Conservation (phyloP, 2,329 filamentous ascomycete genomes). For the Paecilomyces variotii region DNA sequence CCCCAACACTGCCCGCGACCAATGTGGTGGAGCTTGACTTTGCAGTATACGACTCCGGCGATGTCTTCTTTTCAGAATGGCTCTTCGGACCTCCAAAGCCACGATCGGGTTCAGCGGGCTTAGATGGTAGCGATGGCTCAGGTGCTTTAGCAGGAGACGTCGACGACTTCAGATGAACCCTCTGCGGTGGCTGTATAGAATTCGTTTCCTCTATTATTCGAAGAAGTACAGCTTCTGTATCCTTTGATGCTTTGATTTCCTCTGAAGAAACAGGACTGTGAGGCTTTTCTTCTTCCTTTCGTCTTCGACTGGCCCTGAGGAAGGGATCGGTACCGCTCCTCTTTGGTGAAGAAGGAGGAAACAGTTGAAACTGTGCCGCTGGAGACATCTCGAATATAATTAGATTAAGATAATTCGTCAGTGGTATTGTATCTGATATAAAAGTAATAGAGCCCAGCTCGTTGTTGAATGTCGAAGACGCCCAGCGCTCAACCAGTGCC, state of each 20-base stretch:
- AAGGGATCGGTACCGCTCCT: constrained; percentile 27
- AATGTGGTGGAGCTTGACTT: not conserved
- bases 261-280: constrained; percentile 21
- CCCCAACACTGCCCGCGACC: constrained; percentile 6
- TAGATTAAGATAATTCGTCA: not conserved
- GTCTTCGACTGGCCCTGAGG: constrained; percentile 19
- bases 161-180: constrained; percentile 10
- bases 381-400: constrained; percentile 2
- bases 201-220: constrained; percentile 31
- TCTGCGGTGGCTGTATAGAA: constrained; percentile 17
- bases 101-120: constrained; percentile 5
- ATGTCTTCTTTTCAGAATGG: not conserved
- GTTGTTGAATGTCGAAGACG: not conserved
- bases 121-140: constrained; percentile 7
- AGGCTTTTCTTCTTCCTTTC: constrained; percentile 12
- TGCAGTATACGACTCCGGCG: not conserved
- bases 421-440: not conserved
- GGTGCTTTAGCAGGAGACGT: constrained; percentile 10
- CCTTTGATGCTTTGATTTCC: constrained; percentile 17
- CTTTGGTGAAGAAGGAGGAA: constrained; percentile 27
- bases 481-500: not conserved
- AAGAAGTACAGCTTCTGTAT: constrained; percentile 30
- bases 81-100: constrained; percentile 7
- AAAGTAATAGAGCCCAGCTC: not conserved
- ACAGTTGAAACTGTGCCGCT: constrained; percentile 34